Conservation (phyloP, 2,329 filamentous ascomycete genomes). For the Blumeriella jaapii region DNA sequence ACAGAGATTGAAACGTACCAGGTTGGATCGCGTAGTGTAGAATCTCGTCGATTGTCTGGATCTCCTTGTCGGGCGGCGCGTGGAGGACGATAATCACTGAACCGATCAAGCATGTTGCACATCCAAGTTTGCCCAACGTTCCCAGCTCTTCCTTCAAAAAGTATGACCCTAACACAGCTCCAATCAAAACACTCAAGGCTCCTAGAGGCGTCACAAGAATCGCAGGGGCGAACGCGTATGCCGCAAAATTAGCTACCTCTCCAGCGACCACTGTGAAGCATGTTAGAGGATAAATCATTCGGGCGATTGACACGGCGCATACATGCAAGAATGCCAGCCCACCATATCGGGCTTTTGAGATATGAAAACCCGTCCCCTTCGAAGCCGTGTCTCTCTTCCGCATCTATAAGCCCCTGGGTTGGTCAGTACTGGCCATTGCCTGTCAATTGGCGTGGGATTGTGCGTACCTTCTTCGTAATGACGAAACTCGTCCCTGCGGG, state of each 20-base stretch:
- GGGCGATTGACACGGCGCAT: slow-evolving; percentile 29
- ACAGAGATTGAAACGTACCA: slow-evolving; percentile 42
- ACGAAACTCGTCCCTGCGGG: slow-evolving; percentile 85
- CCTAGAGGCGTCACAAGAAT: slow-evolving; percentile 94
- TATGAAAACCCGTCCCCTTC: slow-evolving; percentile 95
- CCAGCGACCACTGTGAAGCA: slow-evolving; percentile 64
- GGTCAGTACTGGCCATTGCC: slow-evolving; percentile 11
- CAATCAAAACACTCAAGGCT: slow-evolving; percentile 87
- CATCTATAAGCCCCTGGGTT: slow-evolving; percentile 72
- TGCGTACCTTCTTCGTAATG: slow-evolving; percentile 87
- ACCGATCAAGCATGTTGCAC: slow-evolving; percentile 89
- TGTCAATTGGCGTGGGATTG: not conserved
- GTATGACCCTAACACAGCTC: slow-evolving; percentile 87
- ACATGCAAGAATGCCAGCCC: slow-evolving; percentile 87
- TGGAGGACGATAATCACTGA: slow-evolving; percentile 97
- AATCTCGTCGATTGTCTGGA: slow-evolving; percentile 85
- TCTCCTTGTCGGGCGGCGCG: slow-evolving; percentile 85
- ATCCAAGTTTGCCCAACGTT: slow-evolving; percentile 84
- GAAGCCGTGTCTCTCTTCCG: slow-evolving; percentile 84
- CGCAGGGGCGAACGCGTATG: slow-evolving; percentile 96
- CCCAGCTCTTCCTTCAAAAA: slow-evolving; percentile 85
- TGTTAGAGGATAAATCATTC: slow-evolving; percentile 19
- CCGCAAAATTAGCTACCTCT: slow-evolving; percentile 94
- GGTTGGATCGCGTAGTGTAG: slow-evolving; percentile 81
- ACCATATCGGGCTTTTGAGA: slow-evolving; percentile 91